phyloP scores from a whole-genome alignment of 352 stramenopile genomes.

The Phytophthora cactorum region DNA sequence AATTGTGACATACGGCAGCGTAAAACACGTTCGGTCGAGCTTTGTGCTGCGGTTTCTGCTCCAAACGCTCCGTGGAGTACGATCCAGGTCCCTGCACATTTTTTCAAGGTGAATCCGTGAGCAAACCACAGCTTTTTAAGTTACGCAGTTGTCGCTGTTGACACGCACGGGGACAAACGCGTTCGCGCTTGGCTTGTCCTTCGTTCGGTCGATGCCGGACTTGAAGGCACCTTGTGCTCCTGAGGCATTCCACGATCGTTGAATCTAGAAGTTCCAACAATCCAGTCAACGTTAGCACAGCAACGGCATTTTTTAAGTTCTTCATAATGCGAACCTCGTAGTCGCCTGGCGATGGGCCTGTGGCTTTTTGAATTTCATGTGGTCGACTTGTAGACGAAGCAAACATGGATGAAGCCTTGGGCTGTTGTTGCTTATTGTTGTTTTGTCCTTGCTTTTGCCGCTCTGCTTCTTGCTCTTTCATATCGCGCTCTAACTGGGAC shows the following conservation, averaged over 20 bases:
- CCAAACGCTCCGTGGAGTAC: slow-evolving; percentile 51
- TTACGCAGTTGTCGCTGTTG: background rate
- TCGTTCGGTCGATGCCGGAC: slow-evolving; percentile 64
- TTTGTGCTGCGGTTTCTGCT: slow-evolving; percentile 68
- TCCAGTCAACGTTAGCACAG: background rate
- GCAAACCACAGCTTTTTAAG: background rate
- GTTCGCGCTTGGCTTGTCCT: slow-evolving; percentile 36
- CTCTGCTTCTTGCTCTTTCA: slow-evolving; percentile 40
- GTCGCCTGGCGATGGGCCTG: slow-evolving; percentile 63
- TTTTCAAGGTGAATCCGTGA: background rate
- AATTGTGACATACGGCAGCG: slow-evolving; percentile 43
- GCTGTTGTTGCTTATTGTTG: slow-evolving; percentile 34
- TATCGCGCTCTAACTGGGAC: slow-evolving; percentile 67
- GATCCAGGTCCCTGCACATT: slow-evolving; percentile 56
- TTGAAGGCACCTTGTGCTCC: slow-evolving; percentile 73
- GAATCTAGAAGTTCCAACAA: slow-evolving; percentile 41
- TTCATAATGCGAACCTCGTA: slow-evolving; percentile 53
- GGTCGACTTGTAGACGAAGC: slow-evolving; percentile 70
- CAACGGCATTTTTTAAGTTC: background rate
- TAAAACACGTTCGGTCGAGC: slow-evolving; percentile 76
- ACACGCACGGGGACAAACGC: slow-evolving; percentile 55
- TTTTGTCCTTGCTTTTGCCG: slow-evolving; percentile 17
- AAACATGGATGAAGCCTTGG: slow-evolving; percentile 69
- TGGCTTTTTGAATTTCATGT: slow-evolving; percentile 37
- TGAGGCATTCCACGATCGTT: slow-evolving; percentile 65